Conservation (phyloP, 192 early-diverging fungal genomes). For the Backusella macrospora region DNA sequence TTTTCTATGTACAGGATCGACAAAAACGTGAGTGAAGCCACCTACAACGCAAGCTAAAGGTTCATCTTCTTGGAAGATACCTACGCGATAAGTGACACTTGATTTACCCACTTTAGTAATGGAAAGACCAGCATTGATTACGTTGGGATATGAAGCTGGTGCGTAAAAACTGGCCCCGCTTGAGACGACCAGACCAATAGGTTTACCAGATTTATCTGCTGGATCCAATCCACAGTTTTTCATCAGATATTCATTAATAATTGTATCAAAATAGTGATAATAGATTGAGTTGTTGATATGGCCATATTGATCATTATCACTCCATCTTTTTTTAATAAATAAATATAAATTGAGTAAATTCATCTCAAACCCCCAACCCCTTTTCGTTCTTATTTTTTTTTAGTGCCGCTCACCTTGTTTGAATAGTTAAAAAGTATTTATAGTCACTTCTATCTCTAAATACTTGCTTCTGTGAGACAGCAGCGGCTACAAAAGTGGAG, state of each 20-base stretch:
- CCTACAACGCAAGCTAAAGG: slow-evolving; percentile 43
- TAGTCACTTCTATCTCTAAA: slow-evolving; percentile 20
- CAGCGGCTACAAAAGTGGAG: not conserved
- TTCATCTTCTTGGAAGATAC: slow-evolving; percentile 51
- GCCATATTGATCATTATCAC: slow-evolving; percentile 64
- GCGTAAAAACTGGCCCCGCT: slow-evolving; percentile 45
- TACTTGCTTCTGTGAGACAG: not conserved
- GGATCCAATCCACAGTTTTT: slow-evolving; percentile 47
- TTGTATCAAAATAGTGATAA: slow-evolving; percentile 59
- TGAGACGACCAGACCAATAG: slow-evolving; percentile 51
- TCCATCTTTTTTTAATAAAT: slow-evolving; percentile 40
- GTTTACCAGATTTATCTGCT: slow-evolving; percentile 22
- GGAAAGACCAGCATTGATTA: slow-evolving; percentile 51
- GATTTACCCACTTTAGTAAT: slow-evolving; percentile 52
- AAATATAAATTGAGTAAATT: not conserved
- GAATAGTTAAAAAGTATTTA: slow-evolving; percentile 33
- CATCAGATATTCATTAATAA: slow-evolving; percentile 60
- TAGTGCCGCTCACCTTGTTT: slow-evolving; percentile 24
- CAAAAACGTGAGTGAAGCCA: slow-evolving; percentile 56
- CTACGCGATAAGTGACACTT: slow-evolving; percentile 55
- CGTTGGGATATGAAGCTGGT: slow-evolving; percentile 51
- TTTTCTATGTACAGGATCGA: slow-evolving; percentile 41
- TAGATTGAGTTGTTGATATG: slow-evolving; percentile 65
- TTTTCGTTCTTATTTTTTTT: not conserved
- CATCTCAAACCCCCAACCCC: not conserved